Conservation (phyloP, 2,329 filamentous ascomycete species). For the Spiromastix sp. region DNA sequence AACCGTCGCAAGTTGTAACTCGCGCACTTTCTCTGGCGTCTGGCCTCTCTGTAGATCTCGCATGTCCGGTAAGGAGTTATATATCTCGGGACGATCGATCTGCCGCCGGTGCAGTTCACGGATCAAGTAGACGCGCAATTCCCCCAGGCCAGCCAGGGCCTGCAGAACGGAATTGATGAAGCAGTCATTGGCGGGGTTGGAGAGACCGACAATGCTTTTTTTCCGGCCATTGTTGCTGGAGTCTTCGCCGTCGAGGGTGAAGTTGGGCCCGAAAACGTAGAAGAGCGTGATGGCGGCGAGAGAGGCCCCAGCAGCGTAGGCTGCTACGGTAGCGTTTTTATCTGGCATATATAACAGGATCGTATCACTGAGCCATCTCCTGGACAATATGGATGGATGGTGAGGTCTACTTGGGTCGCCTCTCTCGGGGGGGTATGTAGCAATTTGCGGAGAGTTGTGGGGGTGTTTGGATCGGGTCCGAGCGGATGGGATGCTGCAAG, state of each 20-base stretch:
- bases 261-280: conserved; percentile 97
- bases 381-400: neutral
- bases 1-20: conserved; percentile 69
- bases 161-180: conserved; percentile 97
- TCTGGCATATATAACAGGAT: conserved; percentile 56
- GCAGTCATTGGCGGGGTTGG: conserved; percentile 88
- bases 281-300: conserved; percentile 89
- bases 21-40: conserved; percentile 40
- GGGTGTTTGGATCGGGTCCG: too few species aligned
- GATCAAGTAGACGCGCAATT: conserved; percentile 84
- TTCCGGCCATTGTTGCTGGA: conserved; percentile 53
- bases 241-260: conserved; percentile 78
- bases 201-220: conserved; percentile 78
- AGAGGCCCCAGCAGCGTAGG: conserved; percentile 90
- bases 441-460: neutral
- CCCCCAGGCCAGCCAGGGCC: conserved; percentile 78
- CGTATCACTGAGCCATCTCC: conserved; percentile 1
- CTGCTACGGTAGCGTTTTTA: conserved; percentile 70
- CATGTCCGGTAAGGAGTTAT: conserved; percentile 48
- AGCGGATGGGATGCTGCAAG: too few species aligned
- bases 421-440: neutral
- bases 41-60: conserved; percentile 26
- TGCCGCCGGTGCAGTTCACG: conserved; percentile 76
- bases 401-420: neutral
- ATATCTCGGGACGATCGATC: conserved; percentile 68